These are phyloP conservation scores for Stachybotrys elegans DNA, from an alignment of 2,329 filamentous ascomycete species.

Conservation along the genomic window DNA sequence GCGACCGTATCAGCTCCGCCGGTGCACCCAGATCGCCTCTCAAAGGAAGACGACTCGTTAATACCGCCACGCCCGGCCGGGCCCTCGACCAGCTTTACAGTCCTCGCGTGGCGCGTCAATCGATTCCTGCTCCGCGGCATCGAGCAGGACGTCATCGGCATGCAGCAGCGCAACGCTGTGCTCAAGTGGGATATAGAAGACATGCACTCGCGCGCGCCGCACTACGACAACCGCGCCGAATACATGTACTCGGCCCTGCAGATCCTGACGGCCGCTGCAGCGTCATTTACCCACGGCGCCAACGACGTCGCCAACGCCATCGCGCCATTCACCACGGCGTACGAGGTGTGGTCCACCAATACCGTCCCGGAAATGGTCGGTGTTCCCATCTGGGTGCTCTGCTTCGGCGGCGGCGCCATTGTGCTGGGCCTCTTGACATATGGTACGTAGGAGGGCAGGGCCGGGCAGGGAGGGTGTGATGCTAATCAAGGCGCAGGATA, in stretches of 20 bases:
- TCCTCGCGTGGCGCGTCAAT: slow-evolving; percentile 35
- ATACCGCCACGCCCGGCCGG: slow-evolving; percentile 29
- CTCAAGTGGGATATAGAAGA: slow-evolving; percentile 42
- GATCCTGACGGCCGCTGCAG: slow-evolving; percentile 46
- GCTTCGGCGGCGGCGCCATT: slow-evolving; percentile 41
- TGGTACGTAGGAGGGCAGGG: no score
- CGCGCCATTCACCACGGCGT: slow-evolving; percentile 47
- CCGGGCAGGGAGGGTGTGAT: no score
- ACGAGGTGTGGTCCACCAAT: slow-evolving; percentile 42
- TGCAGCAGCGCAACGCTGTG: slow-evolving; percentile 42
- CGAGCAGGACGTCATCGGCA: slow-evolving; percentile 41
- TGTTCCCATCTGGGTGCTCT: slow-evolving; percentile 45
- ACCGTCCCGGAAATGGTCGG: slow-evolving; percentile 26
- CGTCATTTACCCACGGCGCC: slow-evolving; percentile 51
- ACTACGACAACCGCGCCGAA: slow-evolving; percentile 49
- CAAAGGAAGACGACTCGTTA: slow-evolving; percentile 13
- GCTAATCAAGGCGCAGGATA: no score
- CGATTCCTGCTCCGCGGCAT: slow-evolving; percentile 39
- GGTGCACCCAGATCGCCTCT: slow-evolving; percentile 7
- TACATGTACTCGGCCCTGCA: slow-evolving; percentile 45
- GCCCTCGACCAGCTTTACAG: slow-evolving; percentile 33
- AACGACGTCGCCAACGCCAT: slow-evolving; percentile 52
- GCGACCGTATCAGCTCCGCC: slow-evolving; percentile 15
- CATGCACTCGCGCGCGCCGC: slow-evolving; percentile 42
- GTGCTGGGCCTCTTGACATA: slow-evolving; percentile 57